Evolutionary conservation across 169 alveolate genomes (phyloP), one percentile per base, ranked within the genome.

Genomic region (Plasmodium knowlesi): DNA sequence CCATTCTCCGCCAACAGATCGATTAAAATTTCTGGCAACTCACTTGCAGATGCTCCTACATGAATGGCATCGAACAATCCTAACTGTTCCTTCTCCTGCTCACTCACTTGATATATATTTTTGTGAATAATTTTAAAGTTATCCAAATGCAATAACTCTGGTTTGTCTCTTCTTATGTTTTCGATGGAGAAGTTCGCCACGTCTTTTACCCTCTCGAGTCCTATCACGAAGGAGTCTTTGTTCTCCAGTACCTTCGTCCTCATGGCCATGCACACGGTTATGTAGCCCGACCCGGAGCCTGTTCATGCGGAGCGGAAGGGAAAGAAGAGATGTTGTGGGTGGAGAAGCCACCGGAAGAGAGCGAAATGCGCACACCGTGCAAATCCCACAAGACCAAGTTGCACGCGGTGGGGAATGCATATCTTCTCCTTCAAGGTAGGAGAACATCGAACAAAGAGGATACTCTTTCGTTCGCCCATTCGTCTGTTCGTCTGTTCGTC

Each of bases 41-140:
- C 95, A 67, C 95, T 90, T n/a, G 95, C 95, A n/a, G 95, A 90
- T 71, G 95, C 95, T 16, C 95, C 95, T 0, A 90, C 95, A 82
- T 90, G 95, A 80, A 90, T 90, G 16, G 95, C 95, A 72, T 90
- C 92, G n/a, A 90, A 90, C 43, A 90, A 72, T 1, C 95, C 95
- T 19, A 90, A 90, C 50, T 80, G 41, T 19, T 90, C 57, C 53
- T 90, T 81, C 54, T 90, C 95, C 22, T 90, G 57, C 70, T 90
- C 95, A 90, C 37, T 81, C 54, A 90, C 84, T 90, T 90, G 83
- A 43, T 90, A 90, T 25, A 90, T 90, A 81, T 90, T 90, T 90
- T 90, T 90, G 34, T 90, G 95, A 50, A 90, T 80, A 53, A 90
- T 90, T 54, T 90, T 90, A 82, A 90, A 90, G 72, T 90, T 90